Evolutionary conservation across 306 rosid genomes (phyloP).

Genomic region (Erythrophleum fordii): DNA sequence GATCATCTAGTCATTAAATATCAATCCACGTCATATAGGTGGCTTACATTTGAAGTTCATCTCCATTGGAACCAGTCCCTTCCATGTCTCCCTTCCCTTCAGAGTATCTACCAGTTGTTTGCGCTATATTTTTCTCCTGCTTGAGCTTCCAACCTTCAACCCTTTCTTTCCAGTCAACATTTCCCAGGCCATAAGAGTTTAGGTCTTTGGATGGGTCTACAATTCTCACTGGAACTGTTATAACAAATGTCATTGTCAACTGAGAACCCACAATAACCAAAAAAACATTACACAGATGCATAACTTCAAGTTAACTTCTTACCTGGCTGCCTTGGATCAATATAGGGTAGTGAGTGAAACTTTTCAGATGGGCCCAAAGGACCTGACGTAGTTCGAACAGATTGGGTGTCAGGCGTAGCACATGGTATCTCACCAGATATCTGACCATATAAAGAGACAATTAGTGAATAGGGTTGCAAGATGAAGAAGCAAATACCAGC

Average conservation of each 20-base stretch:
- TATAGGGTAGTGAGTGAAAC: slow-evolving; percentile 63
- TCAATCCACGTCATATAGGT: not conserved
- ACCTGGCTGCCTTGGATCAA: slow-evolving; percentile 97
- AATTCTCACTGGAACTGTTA: slow-evolving; percentile 87
- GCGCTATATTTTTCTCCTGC: slow-evolving; percentile 87
- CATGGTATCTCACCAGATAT: slow-evolving; percentile 93
- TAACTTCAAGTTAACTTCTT: slow-evolving; percentile 29
- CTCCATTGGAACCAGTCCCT: slow-evolving; percentile 99
- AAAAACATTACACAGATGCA: slow-evolving; percentile 26
- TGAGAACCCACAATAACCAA: slow-evolving; percentile 21
- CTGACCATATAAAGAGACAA: slow-evolving; percentile 47
- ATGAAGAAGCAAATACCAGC: slow-evolving; percentile 7
- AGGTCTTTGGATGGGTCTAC: slow-evolving; percentile 96
- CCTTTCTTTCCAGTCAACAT: slow-evolving; percentile 99
- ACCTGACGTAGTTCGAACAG: slow-evolving; percentile 91
- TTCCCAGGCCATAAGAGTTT: slow-evolving; percentile 95
- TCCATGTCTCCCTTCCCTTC: slow-evolving; percentile 97
- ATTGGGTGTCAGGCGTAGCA: slow-evolving; percentile 88
- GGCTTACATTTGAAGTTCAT: slow-evolving; percentile 92
- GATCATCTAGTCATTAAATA: slow-evolving; percentile 24
- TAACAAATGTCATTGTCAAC: slow-evolving; percentile 33
- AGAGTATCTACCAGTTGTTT: slow-evolving; percentile 69
- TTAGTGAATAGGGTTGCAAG: not conserved
- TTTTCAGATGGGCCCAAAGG: slow-evolving; percentile 88
- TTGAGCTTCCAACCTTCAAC: slow-evolving; percentile 98